Percentiles rank a stretch among this genome's conserved stretches.
These are phyloP conservation scores for Arthrobotrys sinensis DNA, from an alignment of 2,329 filamentous ascomycete species.

Conservation along the genomic window DNA sequence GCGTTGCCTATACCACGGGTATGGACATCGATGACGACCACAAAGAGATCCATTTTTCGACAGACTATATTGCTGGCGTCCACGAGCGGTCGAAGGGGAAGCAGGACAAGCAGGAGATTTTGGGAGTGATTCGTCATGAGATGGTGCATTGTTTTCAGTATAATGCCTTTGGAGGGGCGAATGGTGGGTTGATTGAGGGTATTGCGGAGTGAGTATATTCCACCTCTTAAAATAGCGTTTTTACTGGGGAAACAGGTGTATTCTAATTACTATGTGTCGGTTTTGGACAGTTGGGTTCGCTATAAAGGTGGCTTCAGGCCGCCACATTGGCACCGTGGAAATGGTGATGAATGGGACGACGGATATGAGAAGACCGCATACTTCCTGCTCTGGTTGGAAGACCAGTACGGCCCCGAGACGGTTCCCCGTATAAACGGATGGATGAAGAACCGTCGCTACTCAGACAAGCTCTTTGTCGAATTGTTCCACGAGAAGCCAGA, in stretches of 20 bases:
- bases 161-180: constrained; percentile 75
- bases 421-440: constrained; percentile 78
- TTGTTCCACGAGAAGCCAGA: constrained; percentile 77
- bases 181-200: constrained; percentile 87
- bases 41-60: constrained; percentile 92
- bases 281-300: constrained; percentile 77
- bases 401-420: constrained; percentile 74
- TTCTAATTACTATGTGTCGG: constrained; percentile 7
- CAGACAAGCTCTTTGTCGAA: constrained; percentile 79
- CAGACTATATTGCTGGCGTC: constrained; percentile 78
- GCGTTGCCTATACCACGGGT: constrained; percentile 91
- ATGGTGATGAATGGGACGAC: constrained; percentile 65
- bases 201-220: constrained; percentile 76
- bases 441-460: constrained; percentile 76
- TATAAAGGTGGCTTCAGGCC: constrained; percentile 80
- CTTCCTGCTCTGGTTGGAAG: constrained; percentile 89
- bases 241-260: background rate
- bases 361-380: constrained; percentile 89
- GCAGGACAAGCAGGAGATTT: constrained; percentile 76
- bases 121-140: constrained; percentile 90
- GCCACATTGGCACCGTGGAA: constrained; percentile 83
- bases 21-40: constrained; percentile 84
- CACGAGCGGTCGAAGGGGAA: constrained; percentile 63
- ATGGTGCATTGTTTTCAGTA: constrained; percentile 96
- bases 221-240: background rate